Conservation (phyloP, 345 rosid species). For the Pistacia integerrima region DNA sequence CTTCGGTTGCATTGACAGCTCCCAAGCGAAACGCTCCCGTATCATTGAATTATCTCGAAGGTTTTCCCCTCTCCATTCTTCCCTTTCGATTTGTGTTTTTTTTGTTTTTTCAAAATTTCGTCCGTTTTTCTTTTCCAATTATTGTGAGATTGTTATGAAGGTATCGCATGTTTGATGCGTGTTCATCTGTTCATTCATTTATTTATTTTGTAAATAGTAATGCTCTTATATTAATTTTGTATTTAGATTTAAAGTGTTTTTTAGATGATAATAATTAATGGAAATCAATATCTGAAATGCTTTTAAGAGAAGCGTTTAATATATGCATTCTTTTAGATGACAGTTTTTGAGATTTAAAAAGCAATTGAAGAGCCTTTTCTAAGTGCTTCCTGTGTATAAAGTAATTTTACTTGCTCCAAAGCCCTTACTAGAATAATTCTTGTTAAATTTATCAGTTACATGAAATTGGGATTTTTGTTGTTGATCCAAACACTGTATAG, state of each 20-base stretch:
- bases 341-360: too few relatives aligned
- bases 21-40: conserved; percentile 82
- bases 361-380: too few relatives aligned
- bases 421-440: too few relatives aligned
- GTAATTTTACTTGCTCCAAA: too few relatives aligned
- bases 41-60: conserved; percentile 79
- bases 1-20: conserved; percentile 66
- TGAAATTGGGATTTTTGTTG: neutral
- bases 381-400: too few relatives aligned
- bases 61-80: conserved; percentile 22
- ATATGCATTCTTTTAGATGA: too few relatives aligned
- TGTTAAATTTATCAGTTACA: neutral
- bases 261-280: too few relatives aligned
- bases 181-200: neutral
- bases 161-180: neutral
- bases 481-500: too few relatives aligned
- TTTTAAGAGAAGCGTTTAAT: neutral
- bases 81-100: neutral
- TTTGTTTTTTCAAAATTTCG: neutral
- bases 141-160: neutral
- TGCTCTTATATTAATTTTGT: too few relatives aligned
- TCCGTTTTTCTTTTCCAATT: neutral
- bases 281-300: neutral
- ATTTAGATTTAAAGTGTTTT: too few relatives aligned
- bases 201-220: too few relatives aligned